These are phyloP conservation scores for Lentinula guzmanii DNA, from an alignment of 768 basidiomycete species.

Conservation along the genomic window DNA sequence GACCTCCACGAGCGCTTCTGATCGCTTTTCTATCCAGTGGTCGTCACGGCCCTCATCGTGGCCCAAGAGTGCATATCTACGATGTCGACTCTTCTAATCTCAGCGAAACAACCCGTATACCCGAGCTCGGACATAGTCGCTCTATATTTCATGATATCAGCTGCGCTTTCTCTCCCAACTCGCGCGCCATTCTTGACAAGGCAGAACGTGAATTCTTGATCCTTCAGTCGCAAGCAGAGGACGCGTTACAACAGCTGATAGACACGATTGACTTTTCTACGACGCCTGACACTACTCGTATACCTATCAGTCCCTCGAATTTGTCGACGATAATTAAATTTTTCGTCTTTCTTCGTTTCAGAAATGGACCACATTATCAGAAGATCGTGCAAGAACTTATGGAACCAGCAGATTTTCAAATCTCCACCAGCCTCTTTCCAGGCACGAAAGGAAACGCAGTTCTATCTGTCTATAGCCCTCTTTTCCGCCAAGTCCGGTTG, in stretches of 20 bases:
- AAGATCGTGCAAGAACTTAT: conserved; percentile 27
- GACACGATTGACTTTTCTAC: conserved; percentile 18
- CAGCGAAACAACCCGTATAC: conserved; percentile 35
- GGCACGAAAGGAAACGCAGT: conserved; percentile 19
- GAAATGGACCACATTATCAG: conserved; percentile 44
- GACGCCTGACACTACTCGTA: conserved; percentile 15
- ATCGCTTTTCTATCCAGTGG: not conserved
- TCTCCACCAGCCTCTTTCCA: conserved; percentile 14
- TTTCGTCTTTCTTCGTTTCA: conserved; percentile 51
- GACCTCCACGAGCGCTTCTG: not conserved
- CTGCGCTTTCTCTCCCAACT: conserved; percentile 27
- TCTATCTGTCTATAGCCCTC: conserved; percentile 9
- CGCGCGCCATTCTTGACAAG: conserved; percentile 27
- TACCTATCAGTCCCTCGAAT: conserved; percentile 21
- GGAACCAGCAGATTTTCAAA: conserved; percentile 16
- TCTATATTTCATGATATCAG: conserved; percentile 41
- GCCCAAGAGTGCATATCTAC: conserved; percentile 43
- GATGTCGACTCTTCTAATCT: conserved; percentile 47
- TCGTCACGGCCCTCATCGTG: conserved; percentile 9
- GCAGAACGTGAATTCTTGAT: conserved; percentile 36
- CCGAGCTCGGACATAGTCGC: conserved; percentile 17
- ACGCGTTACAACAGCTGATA: conserved; percentile 29
- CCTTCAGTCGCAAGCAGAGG: conserved; percentile 38
- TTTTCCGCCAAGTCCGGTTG: conserved; percentile 4
- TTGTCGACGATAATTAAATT: conserved; percentile 40